Conservation (phyloP, 306 rosid species). For the Gleditsia sinensis region DNA sequence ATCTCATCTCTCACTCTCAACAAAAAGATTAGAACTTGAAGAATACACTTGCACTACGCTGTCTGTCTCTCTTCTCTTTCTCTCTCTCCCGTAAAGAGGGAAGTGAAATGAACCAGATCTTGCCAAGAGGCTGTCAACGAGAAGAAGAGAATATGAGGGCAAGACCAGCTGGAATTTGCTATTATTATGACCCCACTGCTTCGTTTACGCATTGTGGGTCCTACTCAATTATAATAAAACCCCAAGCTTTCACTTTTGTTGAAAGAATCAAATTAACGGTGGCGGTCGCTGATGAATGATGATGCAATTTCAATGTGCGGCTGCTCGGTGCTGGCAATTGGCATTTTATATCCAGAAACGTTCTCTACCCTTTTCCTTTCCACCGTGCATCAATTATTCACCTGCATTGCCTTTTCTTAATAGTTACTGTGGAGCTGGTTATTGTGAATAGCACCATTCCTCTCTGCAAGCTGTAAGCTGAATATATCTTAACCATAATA, state of each 20-base stretch:
- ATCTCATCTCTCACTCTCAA: slow-evolving; percentile 23
- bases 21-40: slow-evolving; percentile 41
- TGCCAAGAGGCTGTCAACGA: slow-evolving; percentile 38
- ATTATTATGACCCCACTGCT: slow-evolving; percentile 54
- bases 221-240: slow-evolving; percentile 32
- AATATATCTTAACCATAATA: not conserved
- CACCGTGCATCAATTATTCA: slow-evolving; percentile 20
- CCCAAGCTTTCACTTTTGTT: slow-evolving; percentile 22
- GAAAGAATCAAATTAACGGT: slow-evolving; percentile 19
- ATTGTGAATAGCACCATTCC: not conserved
- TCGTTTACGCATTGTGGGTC: slow-evolving; percentile 36
- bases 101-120: slow-evolving; percentile 54
- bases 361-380: not conserved
- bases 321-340: not conserved
- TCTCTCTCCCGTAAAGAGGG: slow-evolving; percentile 34
- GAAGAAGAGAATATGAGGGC: slow-evolving; percentile 30
- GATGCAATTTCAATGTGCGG: not conserved
- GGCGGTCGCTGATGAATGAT: slow-evolving; percentile 16
- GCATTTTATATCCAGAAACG: not conserved
- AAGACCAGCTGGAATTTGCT: slow-evolving; percentile 63
- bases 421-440: not conserved
- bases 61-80: slow-evolving; percentile 1
- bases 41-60: slow-evolving; percentile 20
- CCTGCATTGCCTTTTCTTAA: not conserved
- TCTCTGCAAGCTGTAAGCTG: not conserved